Base-by-base conservation (phyloP, 306 rosid species). In the Malus sieversii region DNA sequence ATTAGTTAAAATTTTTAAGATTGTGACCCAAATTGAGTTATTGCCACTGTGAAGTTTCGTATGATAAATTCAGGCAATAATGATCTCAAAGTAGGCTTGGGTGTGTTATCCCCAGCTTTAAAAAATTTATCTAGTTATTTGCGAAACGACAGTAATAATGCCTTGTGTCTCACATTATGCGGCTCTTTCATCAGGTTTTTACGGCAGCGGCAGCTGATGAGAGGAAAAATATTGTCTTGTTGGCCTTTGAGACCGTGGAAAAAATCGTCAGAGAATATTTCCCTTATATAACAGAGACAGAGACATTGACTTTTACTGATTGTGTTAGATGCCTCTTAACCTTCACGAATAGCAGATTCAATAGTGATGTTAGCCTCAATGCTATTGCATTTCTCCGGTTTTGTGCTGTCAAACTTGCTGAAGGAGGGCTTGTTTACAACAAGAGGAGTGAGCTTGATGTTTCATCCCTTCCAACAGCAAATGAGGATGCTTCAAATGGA, bases 171-270 rank as follows among this genome's bases (percentile, higher is more conserved):
- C 69, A 80, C 74, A 62, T 74, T 20, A n/a, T 77, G 78, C 62
- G 72, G 77, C 79, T 87, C 52, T 57, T 76, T 83, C 76, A 58
- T 84, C 90, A 96, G 99, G 96, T 96, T 73, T 96, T 96, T 82
- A 96, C 99, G 8, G 89, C 90, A 78, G 99, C 99, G 72, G 99
- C 98, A 42, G 92, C 93, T 76, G 99, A 96, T 75, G 98, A 92
- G 82, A 84, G 91, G 83, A 96, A 96, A 88, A 96, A 96, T 81
- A 85, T 96, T 4, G 97, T 96, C 40, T 81, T 90, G 72, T 85
- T 96, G 86, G 99, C 99, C 29, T 96, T 96, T 86, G 98, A 92
- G 88, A 96, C 98, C 51, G 89, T 96, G 98, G 99, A 96, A 81
- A 96, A 89, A 84, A 96, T 96, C 76, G 97, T 96, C 73, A 93